A percentile compares a stretch with the other conserved stretches of the same genome.
Conservation (phyloP, 164 flowering plant genomes). For the Vitis cinerea region DNA sequence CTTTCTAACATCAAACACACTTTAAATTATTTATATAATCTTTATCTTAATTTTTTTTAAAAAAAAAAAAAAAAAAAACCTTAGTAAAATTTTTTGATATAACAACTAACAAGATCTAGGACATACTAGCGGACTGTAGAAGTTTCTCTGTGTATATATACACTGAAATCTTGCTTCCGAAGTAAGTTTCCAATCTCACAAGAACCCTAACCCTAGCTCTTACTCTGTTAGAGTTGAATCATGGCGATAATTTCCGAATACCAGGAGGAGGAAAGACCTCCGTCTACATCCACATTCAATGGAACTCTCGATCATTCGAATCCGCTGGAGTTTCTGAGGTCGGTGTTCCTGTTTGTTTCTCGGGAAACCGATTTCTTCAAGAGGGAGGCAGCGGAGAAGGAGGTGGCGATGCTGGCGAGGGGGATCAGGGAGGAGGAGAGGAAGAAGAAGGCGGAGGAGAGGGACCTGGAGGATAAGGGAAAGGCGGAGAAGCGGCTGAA, state of each 20-base stretch:
- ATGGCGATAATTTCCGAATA: constrained; percentile 77
- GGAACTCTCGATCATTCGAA: constrained; percentile 46
- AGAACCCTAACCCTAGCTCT: background rate
- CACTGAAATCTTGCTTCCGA: too few species aligned
- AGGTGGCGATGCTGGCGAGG: constrained; percentile 37
- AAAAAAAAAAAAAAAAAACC: too few species aligned
- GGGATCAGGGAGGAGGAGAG: constrained; percentile 35
- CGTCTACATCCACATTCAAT: constrained; percentile 20
- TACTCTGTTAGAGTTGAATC: background rate
- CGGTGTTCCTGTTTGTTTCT: constrained; percentile 46
- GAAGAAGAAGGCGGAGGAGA: constrained; percentile 15
- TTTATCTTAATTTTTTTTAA: too few species aligned
- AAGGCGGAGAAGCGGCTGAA: constrained; percentile 14
- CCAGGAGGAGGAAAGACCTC: constrained; percentile 41
- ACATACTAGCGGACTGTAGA: too few species aligned
- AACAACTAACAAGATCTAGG: too few species aligned
- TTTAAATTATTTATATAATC: too few species aligned
- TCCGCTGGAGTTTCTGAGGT: constrained; percentile 54
- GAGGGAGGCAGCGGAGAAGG: constrained; percentile 41
- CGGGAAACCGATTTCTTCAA: constrained; percentile 44
- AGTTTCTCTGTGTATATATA: too few species aligned
- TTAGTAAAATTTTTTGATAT: too few species aligned
- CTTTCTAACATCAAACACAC: fast-evolving
- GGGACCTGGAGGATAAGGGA: constrained; percentile 15
- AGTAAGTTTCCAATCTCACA: too few species aligned